Percentiles rank a stretch among this genome's conserved stretches.
These are phyloP conservation scores for Corchorus capsularis DNA, from an alignment of 345 rosid species.

Conservation along the genomic window DNA sequence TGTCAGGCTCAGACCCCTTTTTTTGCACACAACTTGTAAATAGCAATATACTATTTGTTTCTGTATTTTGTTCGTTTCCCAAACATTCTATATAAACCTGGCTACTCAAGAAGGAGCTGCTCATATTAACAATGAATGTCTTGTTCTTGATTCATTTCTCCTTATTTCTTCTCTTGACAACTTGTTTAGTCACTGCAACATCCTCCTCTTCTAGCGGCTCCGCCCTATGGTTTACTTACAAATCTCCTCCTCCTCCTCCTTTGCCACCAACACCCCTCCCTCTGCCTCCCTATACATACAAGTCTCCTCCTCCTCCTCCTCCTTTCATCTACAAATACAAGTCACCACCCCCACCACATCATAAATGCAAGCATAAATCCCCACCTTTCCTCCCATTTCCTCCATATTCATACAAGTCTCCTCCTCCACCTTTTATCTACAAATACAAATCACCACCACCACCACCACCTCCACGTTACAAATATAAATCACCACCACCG, in stretches of 20 bases:
- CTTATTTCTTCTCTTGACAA: background rate
- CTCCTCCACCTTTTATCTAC: background rate
- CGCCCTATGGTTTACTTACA: constrained; percentile 14
- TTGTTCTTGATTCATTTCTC: background rate
- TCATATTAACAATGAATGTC: constrained; percentile 1
- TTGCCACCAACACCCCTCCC: too few species aligned
- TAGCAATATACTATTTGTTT: background rate
- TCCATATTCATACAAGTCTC: background rate
- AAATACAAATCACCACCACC: background rate
- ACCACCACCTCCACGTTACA: background rate
- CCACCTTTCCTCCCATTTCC: background rate
- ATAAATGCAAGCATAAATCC: background rate
- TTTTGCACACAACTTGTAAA: background rate
- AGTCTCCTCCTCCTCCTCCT: too few species aligned
- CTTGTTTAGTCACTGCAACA: constrained; percentile 6
- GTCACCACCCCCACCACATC: background rate
- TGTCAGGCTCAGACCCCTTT: background rate
- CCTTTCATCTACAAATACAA: background rate
- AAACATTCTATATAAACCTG: constrained; percentile 2
- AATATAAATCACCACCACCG: background rate
- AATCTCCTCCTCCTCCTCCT: background rate
- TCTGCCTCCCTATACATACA: too few species aligned
- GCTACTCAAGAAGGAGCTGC: background rate
- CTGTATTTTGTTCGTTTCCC: background rate
- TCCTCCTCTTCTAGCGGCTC: background rate